Evolutionary conservation across 208 protist species (phyloP), one percentile per base, ranked within the genome.

Genomic region (Crithidia bombi): DNA sequence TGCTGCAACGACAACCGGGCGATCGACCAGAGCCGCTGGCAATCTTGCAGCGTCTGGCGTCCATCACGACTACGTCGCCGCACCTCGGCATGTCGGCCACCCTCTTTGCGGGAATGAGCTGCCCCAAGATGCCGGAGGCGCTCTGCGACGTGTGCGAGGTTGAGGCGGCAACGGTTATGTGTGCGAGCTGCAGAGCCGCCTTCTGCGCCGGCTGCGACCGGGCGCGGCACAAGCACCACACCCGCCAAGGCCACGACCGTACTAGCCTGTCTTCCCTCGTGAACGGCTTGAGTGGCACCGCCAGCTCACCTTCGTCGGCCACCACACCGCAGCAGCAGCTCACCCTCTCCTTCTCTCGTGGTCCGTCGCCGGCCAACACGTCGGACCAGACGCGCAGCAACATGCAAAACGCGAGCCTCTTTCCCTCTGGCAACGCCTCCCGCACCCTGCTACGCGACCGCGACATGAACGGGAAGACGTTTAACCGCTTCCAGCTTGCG

Each of bases 141-240:
- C 54, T 90, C 17, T 94, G 89, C 71, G 82, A 83, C 59, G 58
- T 87, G 19, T 94, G 86, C 68, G 84, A 94, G 66, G 89, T 89
- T 33, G 78, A 90, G 65, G 21, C 46, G 19, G 80, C 86, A 12
- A 58, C 52, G 25, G 52, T 83, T 14, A 56, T 78, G 36, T 92
- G 86, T 51, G 47, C 54, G 0, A 71, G 28, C 36, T 94, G 89
- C 78, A 61, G 51, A 49, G 70, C 77, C 3, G 69, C 74, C 46
- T 87, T 85, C 69, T 94, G 84, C 67, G 56, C 74, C 17, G 79
- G 69, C n/a, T 95, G 86, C 78, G 90, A 90, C 63, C 32, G 57
- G 9, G 79, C 77, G 49, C 73, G 84, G 46, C 87, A 91, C 73
- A 83, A 82, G 57, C 87, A 91, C 67, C 78, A 77, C 44, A 81